Evolutionary conservation across 2,329 filamentous ascomycete species (phyloP), one percentile per base, ranked within the genome.

Genomic region (Fusarium buharicum): DNA sequence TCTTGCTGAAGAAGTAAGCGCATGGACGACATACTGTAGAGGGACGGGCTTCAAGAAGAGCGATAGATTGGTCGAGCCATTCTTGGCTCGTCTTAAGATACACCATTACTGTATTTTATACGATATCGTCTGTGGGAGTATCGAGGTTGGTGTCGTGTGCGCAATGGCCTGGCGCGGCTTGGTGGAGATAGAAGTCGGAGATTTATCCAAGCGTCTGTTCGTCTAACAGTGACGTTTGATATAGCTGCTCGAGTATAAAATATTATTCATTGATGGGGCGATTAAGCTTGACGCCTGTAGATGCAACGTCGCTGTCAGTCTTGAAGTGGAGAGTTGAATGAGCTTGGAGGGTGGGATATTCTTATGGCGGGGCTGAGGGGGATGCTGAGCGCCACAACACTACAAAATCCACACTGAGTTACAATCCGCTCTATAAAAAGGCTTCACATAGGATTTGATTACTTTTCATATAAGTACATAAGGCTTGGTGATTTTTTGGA

Each of bases 41-140:
- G 4, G 95, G 95, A 43, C 92, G 88, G 52, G 95, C 94, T 78
- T 95, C 86, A 50, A 99, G 82, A 55, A 99, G 88, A 59, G 93
- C 86, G 16, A 88, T 82, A 13, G 94, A 97, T 77, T 97, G 90
- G 70, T 90, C 88, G 67, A 97, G 90, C 90, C 93, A 99, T 79
- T 93, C 90, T 78, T 96, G 89, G 77, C 91, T 91, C 55, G 91
- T 93, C 47, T 84, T 81, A 74, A 96, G 87, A 75, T 96, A 87
- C 75, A 90, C 89, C 93, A 97, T 97, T 58, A 30, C 49, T 44
- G 34, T 43, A 10, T 39, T 24, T 45, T 38, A 13, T 58, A 16
- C 36, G 28, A 22, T 41, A 17, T 41, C 13, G 44, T 40, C 37
- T 18, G 16, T 50, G 27, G 12, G 12, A 13, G 14, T 51, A 33